These are phyloP conservation scores for Fomitopsis schrenkii DNA, from an alignment of 1,284 basidiomycete genomes.

Conservation along the genomic window DNA sequence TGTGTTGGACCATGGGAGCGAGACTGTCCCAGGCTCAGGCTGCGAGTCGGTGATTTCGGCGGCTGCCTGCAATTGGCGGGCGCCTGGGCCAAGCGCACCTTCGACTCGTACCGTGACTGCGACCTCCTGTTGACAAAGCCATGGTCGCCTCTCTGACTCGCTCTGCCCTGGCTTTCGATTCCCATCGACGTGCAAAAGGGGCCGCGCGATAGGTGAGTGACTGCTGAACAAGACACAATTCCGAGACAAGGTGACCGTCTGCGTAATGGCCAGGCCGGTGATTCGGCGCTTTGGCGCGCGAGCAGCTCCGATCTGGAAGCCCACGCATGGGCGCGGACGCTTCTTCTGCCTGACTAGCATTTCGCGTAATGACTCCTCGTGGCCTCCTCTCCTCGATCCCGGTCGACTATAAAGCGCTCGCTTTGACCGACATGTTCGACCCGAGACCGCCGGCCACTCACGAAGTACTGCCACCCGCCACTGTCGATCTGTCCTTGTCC, in stretches of 20 bases:
- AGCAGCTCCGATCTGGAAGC: conserved; percentile 2
- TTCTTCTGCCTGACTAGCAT: not conserved
- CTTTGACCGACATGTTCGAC: not conserved
- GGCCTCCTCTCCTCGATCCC: not conserved
- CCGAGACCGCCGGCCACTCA: not conserved
- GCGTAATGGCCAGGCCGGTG: not conserved
- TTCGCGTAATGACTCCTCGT: conserved; percentile 3
- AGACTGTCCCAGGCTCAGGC: conserved; percentile 1
- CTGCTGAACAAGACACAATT: not conserved
- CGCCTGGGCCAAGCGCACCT: not conserved
- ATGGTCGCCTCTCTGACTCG: not conserved
- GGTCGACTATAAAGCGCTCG: not conserved
- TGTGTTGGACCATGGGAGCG: not conserved
- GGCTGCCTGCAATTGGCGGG: not conserved
- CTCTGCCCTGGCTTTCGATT: not conserved
- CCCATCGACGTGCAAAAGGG: not conserved
- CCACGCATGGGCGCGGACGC: not conserved
- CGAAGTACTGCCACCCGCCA: not conserved
- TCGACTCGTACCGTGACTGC: not conserved
- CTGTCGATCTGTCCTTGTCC: not conserved
- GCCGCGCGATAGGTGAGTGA: not conserved
- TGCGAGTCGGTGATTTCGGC: not conserved
- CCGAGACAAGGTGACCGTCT: not conserved
- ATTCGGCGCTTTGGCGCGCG: not conserved
- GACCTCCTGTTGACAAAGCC: not conserved